Evolutionary conservation across 148 eudicot species (phyloP).

Genomic region (Salicornia ramosissima): DNA sequence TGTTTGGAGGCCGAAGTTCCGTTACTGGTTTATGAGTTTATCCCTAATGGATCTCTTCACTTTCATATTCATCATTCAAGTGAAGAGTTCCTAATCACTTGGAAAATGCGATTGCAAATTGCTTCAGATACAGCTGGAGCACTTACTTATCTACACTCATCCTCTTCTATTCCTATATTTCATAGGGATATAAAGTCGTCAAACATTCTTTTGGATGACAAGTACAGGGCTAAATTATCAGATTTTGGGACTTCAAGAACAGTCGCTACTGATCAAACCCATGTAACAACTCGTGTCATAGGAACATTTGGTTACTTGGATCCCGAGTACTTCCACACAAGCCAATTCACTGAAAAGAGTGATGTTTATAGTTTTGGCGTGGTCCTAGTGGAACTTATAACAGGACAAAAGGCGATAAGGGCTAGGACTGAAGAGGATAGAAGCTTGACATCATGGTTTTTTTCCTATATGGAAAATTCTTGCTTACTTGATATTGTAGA

Average conservation of each 20-base stretch:
- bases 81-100: conserved; percentile 21
- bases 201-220: conserved; percentile 27
- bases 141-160: conserved; percentile 23
- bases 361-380: conserved; percentile 37
- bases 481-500: conserved; percentile 19
- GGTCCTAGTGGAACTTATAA: conserved; percentile 31
- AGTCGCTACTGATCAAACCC: conserved; percentile 20
- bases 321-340: conserved; percentile 31
- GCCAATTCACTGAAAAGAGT: conserved; percentile 31
- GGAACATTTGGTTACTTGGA: conserved; percentile 35
- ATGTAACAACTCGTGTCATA: conserved; percentile 23
- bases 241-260: conserved; percentile 28
- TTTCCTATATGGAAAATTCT: conserved; percentile 14
- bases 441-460: conserved; percentile 26
- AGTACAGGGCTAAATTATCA: conserved; percentile 22
- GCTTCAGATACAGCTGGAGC: conserved; percentile 26
- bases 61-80: conserved; percentile 21
- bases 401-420: conserved; percentile 28
- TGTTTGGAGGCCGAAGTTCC: conserved; percentile 32
- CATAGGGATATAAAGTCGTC: conserved; percentile 32
- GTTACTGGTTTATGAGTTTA: conserved; percentile 25
- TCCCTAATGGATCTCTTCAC: conserved; percentile 23
- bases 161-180: conserved; percentile 17
- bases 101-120: conserved; percentile 27
- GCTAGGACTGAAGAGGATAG: conserved; percentile 22